phyloP scores from a whole-genome alignment of 2,329 filamentous ascomycete species.

The Fusarium sp. region DNA sequence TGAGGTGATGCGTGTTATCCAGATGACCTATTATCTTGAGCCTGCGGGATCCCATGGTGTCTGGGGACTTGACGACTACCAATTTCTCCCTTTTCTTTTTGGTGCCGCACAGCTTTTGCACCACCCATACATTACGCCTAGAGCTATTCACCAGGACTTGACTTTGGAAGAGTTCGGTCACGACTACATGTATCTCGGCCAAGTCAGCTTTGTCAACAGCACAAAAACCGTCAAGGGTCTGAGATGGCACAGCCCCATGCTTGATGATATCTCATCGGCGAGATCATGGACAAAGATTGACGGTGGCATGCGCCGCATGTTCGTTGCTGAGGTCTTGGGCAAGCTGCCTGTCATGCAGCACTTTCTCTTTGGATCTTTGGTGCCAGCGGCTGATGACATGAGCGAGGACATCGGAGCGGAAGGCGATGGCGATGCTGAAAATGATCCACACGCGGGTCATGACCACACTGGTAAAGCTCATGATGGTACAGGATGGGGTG shows the following conservation, averaged over 20 bases:
- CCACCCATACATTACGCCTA: constrained; percentile 83
- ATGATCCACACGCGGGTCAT: constrained; percentile 71
- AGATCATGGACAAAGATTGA: constrained; percentile 94
- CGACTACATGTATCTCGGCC: constrained; percentile 91
- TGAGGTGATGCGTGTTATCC: constrained; percentile 85
- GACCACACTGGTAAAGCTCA: constrained; percentile 72
- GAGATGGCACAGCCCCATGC: constrained; percentile 97
- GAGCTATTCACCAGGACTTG: constrained; percentile 87
- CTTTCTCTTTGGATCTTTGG: constrained; percentile 89
- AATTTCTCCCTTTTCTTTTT: constrained; percentile 95
- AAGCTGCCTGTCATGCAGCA: constrained; percentile 99
- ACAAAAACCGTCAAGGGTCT: constrained; percentile 96
- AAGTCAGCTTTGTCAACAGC: constrained; percentile 93
- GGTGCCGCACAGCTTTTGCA: constrained; percentile 90
- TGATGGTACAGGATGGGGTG: constrained; percentile 83
- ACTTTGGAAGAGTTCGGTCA: constrained; percentile 86
- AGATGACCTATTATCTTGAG: constrained; percentile 95
- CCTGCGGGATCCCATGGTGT: constrained; percentile 97
- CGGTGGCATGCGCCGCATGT: constrained; percentile 96
- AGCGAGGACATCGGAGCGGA: constrained; percentile 70
- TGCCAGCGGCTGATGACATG: constrained; percentile 88
- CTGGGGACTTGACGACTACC: constrained; percentile 98
- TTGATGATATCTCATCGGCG: constrained; percentile 94
- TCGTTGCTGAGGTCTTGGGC: constrained; percentile 88
- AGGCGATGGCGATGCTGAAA: constrained; percentile 61